A percentile compares a stretch with the other conserved stretches of the same genome.
Conservation (phyloP, 129 eudicot genomes). For the Helianthus annuus region HanXRQr2.0-SUNRISE NC_035443.2:72377649-72378148, state of each 20-base stretch:
- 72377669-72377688: slow-evolving; percentile 21
- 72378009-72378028: background rate
- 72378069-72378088: slow-evolving; percentile 54
- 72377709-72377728: slow-evolving; percentile 31
- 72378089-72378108: slow-evolving; percentile 48
- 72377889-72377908: slow-evolving; percentile 42
- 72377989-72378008: background rate
- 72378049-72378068: slow-evolving; percentile 59
- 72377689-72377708: slow-evolving; percentile 29
- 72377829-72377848: slow-evolving; percentile 53
- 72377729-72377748: slow-evolving; percentile 36
- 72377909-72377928: slow-evolving; percentile 47
- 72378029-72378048: slow-evolving; percentile 39
- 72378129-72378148: slow-evolving; percentile 25
- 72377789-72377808: slow-evolving; percentile 45
- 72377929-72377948: slow-evolving; percentile 51
- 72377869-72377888: slow-evolving; percentile 51
- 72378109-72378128: slow-evolving; percentile 59
- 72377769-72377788: slow-evolving; percentile 50
- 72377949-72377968: slow-evolving; percentile 50
- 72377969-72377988: slow-evolving; percentile 40
- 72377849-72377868: slow-evolving; percentile 43
- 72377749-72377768: slow-evolving; percentile 43
- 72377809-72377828: slow-evolving; percentile 51
- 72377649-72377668: background rate